Base-by-base conservation (phyloP, 2,329 filamentous ascomycete species). In the Neonectria magnoliae region DNA sequence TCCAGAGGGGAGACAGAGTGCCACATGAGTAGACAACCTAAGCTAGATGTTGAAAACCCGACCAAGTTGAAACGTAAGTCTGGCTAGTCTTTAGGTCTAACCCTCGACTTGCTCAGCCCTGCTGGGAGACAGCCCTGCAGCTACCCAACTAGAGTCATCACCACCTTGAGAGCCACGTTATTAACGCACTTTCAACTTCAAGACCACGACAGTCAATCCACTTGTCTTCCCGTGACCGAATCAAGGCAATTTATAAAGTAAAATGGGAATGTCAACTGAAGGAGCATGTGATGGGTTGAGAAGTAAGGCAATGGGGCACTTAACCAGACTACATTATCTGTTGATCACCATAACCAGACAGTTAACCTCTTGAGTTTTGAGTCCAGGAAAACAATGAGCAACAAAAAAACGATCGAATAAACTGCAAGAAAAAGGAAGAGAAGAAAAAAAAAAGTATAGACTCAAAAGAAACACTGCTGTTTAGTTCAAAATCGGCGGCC, bases 1-100 rank as follows among this genome's bases (percentile, higher is more conserved):
- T 91, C 69, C 83, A 86, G 71, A 76, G 83, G 58, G 82, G 83
- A 16, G 72, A 79, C n/a, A 76, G 79, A 64, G 81, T 77, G 20
- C 76, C 76, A 7, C 41, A 31, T 27, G 63, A 69, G 66, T 66
- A 67, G 29, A 29, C 5, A 10, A 25, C 25, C 6, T 25, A 25
- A 5, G 25, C 25, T 25, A 6, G 56, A 41, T 51, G 25, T 56
- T 61, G 56, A 62, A 62, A 50, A 10, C 5, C 14, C n/a, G n/a
- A 25, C 13, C 20, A 45, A 36, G 47, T 36, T 53, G 48, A 36
- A 52, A 29, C 3, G 25, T 18, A 29, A 13, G 25, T 36, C n/a
- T 48, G 41, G 1, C 22, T 52, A 29, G 33, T 44, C 16, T 25
- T 36, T 38, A 13, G 20, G 56, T 25, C 16, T 33, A 48, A 48